Evolutionary conservation across 2,329 filamentous ascomycete genomes (phyloP), one percentile per base, ranked within the genome.

Genomic region (Camptophora hylomeconis): DNA sequence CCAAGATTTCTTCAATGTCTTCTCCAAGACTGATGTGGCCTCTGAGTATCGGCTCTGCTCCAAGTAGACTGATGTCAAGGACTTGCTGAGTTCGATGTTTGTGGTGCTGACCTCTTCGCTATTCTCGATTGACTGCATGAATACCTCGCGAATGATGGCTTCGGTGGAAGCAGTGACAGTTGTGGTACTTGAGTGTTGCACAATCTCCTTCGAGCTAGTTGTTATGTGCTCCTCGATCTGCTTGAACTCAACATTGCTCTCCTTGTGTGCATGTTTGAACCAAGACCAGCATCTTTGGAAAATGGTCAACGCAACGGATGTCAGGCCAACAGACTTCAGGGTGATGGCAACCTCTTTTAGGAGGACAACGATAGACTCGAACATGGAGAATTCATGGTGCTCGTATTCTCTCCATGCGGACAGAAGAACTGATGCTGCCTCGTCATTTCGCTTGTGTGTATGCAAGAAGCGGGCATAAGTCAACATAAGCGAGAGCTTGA

Each of bases 391-490:
- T 30, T 54, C 57, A 24, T 54, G 55, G 24, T 59, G 52, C 31
- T 61, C 52, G 36, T 67, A 65, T 37, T 67, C 63, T 28, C 63
- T 52, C 57, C 60, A 65, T 12, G 63, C 45, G 7, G 55, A 57
- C 3, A 51, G 54, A 3, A 67, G 49, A 4, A 67, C 47, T 3
- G 60, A 54, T 2, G 58, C 56, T 0, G 60, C 53, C 35, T 68
- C 63, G 1, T 47, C 47, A 9, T 52, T 50, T 3, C 61, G 52
- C 37, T 61, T 60, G 26, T 63, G 60, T 0, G 47, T 42, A 17
- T 58, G 52, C n/a, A 68, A 43, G 39, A 63, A 67, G 11, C 53
- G 51, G 5, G 58, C 53, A 36, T 67, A 68, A 2, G 50, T 47
- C n/a, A 61, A 48, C 4, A 60, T 53, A 12, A 58, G 47, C 27